phyloP scores from a whole-genome alignment of 495 filamentous ascomycete species.

The Antarctomyces pellizariae region DNA sequence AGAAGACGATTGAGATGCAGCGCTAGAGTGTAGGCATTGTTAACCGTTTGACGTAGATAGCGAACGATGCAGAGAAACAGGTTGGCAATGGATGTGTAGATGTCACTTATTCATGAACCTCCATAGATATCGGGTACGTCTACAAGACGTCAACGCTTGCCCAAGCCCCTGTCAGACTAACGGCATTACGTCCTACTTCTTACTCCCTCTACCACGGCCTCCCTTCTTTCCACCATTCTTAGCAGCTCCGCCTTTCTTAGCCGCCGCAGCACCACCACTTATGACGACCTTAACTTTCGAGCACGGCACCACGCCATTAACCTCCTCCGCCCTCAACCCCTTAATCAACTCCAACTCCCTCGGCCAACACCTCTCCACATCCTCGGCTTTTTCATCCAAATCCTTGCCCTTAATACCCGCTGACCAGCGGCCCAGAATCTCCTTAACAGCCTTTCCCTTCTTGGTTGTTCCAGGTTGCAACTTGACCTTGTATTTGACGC shows the following conservation, averaged over 20 bases:
- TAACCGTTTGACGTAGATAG: no score
- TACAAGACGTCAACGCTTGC: no score
- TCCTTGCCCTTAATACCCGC: constrained; percentile 30
- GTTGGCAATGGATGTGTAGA: no score
- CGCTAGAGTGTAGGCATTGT: no score
- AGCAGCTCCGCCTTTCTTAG: constrained; percentile 22
- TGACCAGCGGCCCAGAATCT: constrained; percentile 58
- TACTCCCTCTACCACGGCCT: constrained; percentile 9
- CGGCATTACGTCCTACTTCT: no score
- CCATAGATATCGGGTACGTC: no score
- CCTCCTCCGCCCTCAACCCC: constrained; percentile 57
- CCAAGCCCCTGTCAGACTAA: no score
- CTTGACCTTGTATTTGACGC: constrained; percentile 77
- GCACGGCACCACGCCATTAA: constrained; percentile 61
- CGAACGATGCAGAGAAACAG: no score
- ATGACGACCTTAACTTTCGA: constrained; percentile 69
- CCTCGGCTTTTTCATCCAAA: constrained; percentile 31
- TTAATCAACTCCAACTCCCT: constrained; percentile 63
- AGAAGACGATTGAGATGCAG: no score
- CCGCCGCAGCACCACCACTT: constrained; percentile 21
- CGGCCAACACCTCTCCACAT: constrained; percentile 57
- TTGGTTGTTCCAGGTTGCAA: constrained; percentile 75
- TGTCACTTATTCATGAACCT: no score
- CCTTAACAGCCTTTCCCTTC: constrained; percentile 86
- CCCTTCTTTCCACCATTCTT: constrained; percentile 19